phyloP scores from a whole-genome alignment of 768 basidiomycete genomes.

The Termitomyces sp. region DNA sequence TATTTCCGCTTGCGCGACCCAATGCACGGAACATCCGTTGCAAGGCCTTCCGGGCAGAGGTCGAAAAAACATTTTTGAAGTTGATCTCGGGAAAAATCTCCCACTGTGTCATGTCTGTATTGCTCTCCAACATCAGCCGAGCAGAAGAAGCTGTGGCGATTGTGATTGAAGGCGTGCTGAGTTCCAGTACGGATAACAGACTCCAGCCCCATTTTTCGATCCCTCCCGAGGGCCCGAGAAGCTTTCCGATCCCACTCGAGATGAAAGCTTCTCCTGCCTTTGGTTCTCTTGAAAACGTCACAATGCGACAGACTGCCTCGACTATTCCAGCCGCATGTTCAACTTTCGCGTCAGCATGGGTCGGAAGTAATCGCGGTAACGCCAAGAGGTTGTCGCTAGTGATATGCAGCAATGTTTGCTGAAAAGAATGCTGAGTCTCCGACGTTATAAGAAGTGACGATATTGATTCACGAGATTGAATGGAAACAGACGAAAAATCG shows the following conservation, averaged over 20 bases:
- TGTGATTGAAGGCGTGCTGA: slow-evolving; percentile 51
- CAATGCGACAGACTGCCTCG: slow-evolving; percentile 63
- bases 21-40: slow-evolving; percentile 71
- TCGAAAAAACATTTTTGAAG: slow-evolving; percentile 53
- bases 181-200: slow-evolving; percentile 76
- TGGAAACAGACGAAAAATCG: slow-evolving; percentile 48
- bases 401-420: slow-evolving; percentile 58
- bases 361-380: slow-evolving; percentile 68
- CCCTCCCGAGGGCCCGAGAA: slow-evolving; percentile 79
- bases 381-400: slow-evolving; percentile 62
- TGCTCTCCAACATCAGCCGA: slow-evolving; percentile 56
- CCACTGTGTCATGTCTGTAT: slow-evolving; percentile 30
- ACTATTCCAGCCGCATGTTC: slow-evolving; percentile 66
- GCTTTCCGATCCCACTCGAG: slow-evolving; percentile 48
- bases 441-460: slow-evolving; percentile 43
- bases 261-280: slow-evolving; percentile 37
- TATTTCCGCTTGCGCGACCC: slow-evolving; percentile 66
- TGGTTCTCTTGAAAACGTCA: slow-evolving; percentile 17
- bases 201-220: slow-evolving; percentile 94
- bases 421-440: slow-evolving; percentile 37
- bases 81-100: slow-evolving; percentile 55
- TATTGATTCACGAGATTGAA: slow-evolving; percentile 44
- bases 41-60: slow-evolving; percentile 49
- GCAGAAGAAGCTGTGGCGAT: slow-evolving; percentile 45
- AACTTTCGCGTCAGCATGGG: slow-evolving; percentile 72